Percentiles rank a stretch among this genome's conserved stretches.
Conservation (phyloP, 2,329 filamentous ascomycete species). For the Kalmusia sp. region DNA sequence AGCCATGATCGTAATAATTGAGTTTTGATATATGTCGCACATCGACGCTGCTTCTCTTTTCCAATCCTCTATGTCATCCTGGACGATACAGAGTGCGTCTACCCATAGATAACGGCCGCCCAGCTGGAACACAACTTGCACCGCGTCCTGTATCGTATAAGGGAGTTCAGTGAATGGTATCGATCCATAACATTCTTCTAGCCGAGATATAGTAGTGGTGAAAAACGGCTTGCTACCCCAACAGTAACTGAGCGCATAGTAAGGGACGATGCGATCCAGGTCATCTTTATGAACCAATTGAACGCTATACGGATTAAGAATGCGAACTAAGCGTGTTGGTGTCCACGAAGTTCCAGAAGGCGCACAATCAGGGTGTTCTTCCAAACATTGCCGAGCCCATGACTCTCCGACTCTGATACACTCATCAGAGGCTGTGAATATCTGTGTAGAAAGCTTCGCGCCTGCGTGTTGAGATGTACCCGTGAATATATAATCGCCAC, state of each 20-base stretch:
- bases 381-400: not conserved
- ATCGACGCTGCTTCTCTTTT: not conserved
- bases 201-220: not conserved
- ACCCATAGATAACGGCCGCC: not conserved
- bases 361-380: not conserved
- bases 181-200: not conserved
- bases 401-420: not conserved
- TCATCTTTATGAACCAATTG: not conserved
- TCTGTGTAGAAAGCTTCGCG: too few species aligned
- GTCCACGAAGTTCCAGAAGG: not conserved
- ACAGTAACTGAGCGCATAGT: constrained; percentile 4
- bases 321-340: not conserved
- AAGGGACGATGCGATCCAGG: not conserved
- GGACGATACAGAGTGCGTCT: not conserved
- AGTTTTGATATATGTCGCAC: not conserved
- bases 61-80: not conserved
- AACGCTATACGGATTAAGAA: not conserved
- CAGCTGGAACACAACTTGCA: not conserved
- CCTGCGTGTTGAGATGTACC: too few species aligned
- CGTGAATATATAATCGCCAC: too few species aligned
- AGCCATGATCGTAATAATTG: not conserved
- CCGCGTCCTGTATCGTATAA: not conserved
- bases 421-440: not conserved
- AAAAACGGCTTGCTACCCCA: not conserved
- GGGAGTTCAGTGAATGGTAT: not conserved